Percentiles rank a stretch among this genome's conserved stretches.
phyloP scores from a whole-genome alignment of 345 rosid genomes.

The Viola odorata region DNA sequence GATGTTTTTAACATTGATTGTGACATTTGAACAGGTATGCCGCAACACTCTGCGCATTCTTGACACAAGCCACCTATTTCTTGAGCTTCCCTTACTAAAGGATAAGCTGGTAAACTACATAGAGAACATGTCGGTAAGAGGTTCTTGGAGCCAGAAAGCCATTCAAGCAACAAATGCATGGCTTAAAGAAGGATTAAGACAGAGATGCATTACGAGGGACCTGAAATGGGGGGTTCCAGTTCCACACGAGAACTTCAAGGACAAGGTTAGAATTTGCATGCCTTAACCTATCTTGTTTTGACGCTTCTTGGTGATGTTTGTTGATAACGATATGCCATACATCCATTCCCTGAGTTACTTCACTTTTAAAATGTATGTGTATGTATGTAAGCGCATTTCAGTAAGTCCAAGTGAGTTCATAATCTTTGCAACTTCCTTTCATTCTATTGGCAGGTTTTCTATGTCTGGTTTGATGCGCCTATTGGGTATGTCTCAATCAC shows the following conservation, averaged over 20 bases:
- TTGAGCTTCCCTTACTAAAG: slow-evolving; percentile 82
- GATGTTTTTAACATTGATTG: neutral
- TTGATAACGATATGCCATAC: too few species aligned
- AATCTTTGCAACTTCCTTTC: slow-evolving; percentile 4
- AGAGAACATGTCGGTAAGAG: slow-evolving; percentile 57
- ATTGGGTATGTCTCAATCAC: slow-evolving; percentile 95
- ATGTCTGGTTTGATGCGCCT: slow-evolving; percentile 99
- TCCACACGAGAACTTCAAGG: slow-evolving; percentile 73
- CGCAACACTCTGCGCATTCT: slow-evolving; percentile 52
- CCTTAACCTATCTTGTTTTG: neutral
- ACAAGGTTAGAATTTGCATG: slow-evolving; percentile 12
- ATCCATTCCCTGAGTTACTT: too few species aligned
- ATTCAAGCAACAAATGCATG: slow-evolving; percentile 77
- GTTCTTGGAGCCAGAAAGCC: slow-evolving; percentile 98
- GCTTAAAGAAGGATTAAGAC: slow-evolving; percentile 86
- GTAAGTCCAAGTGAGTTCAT: too few species aligned
- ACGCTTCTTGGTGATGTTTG: too few species aligned
- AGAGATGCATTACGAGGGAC: slow-evolving; percentile 92
- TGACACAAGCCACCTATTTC: slow-evolving; percentile 81
- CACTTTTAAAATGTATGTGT: too few species aligned
- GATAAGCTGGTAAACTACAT: slow-evolving; percentile 66
- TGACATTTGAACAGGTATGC: slow-evolving; percentile 50
- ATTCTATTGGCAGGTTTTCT: slow-evolving; percentile 63
- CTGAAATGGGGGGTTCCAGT: slow-evolving; percentile 99
- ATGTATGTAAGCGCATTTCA: too few species aligned